Conservation (phyloP, 2,329 filamentous ascomycete genomes). For the Neofusicoccum cordaticola region DNA sequence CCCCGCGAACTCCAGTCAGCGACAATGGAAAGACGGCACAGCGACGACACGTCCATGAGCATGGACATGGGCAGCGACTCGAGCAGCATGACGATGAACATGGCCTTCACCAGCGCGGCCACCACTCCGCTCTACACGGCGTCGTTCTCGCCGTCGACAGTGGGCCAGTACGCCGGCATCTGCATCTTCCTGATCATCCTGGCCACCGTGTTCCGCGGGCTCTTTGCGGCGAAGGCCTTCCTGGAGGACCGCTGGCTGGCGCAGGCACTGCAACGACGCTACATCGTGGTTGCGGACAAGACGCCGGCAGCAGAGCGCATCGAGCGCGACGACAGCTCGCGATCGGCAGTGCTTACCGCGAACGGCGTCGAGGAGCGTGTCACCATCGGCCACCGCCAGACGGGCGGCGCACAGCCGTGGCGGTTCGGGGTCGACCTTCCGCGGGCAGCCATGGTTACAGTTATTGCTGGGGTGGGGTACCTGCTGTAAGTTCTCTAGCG, state of each 20-base stretch:
- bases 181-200: constrained; percentile 88
- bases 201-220: constrained; percentile 63
- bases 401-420: constrained; percentile 64
- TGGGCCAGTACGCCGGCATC: constrained; percentile 77
- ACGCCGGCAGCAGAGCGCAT: constrained; percentile 58
- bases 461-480: constrained; percentile 76
- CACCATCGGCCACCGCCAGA: constrained; percentile 63
- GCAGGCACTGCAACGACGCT: constrained; percentile 69
- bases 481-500: constrained; percentile 66
- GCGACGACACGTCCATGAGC: neutral
- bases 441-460: constrained; percentile 66
- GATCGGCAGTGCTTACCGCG: constrained; percentile 64
- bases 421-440: constrained; percentile 76
- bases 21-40: constrained; percentile 10
- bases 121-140: constrained; percentile 64
- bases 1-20: neutral
- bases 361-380: constrained; percentile 82
- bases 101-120: constrained; percentile 64
- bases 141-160: constrained; percentile 69
- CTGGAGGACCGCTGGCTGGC: constrained; percentile 68
- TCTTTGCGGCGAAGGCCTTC: constrained; percentile 66
- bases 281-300: constrained; percentile 69
- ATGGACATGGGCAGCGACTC: constrained; percentile 19
- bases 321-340: constrained; percentile 54
- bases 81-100: constrained; percentile 44